Conservation (phyloP, 2,329 filamentous ascomycete species). For the Fusarium continuum region DNA sequence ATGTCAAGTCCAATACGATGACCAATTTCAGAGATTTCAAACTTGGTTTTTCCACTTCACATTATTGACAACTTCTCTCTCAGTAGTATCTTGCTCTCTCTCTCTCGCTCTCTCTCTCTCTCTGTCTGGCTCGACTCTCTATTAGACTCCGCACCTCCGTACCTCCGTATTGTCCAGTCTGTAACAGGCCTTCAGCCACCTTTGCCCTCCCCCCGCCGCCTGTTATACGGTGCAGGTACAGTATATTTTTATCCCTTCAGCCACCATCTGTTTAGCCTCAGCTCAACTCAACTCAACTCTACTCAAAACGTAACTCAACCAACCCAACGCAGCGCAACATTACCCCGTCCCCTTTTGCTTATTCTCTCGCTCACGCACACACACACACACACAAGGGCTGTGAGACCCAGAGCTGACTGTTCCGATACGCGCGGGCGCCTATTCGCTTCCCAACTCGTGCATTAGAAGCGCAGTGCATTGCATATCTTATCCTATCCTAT, state of each 20-base stretch:
- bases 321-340: conserved; percentile 10
- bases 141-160: no score
- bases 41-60: not conserved
- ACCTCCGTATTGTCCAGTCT: no score
- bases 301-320: conserved; percentile 3
- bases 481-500: conserved; percentile 2
- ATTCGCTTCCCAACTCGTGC: conserved; percentile 25
- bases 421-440: conserved; percentile 28
- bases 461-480: conserved; percentile 19
- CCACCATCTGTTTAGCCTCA: conserved; percentile 29
- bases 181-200: conserved; percentile 26
- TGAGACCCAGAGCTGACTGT: not conserved
- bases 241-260: conserved; percentile 38
- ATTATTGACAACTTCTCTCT: not conserved
- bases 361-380: not conserved
- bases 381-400: not conserved
- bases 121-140: no score
- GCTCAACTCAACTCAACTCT: conserved; percentile 10
- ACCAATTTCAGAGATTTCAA: no score
- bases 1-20: no score
- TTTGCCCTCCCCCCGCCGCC: conserved; percentile 14
- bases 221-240: conserved; percentile 25
- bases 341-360: not conserved
- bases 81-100: not conserved
- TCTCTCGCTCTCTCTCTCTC: not conserved